Evolutionary conservation across 2,329 filamentous ascomycete species (phyloP).

Genomic region (Helotiales sp.): DNA sequence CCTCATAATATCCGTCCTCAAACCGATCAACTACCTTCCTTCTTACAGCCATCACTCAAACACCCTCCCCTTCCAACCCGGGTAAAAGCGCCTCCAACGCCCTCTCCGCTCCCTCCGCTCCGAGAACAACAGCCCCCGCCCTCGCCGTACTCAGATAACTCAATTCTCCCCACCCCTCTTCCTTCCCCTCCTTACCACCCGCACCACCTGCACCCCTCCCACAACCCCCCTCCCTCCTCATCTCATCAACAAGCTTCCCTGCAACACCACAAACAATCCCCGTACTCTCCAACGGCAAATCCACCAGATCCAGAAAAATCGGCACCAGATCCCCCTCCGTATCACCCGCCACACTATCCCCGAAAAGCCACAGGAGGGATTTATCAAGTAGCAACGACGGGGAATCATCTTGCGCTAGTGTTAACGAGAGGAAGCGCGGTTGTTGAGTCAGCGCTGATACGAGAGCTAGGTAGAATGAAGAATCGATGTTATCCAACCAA

Average conservation of each 20-base stretch:
- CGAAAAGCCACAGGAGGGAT: constrained; percentile 62
- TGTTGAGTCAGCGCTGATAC: constrained; percentile 60
- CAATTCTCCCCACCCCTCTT: constrained; percentile 56
- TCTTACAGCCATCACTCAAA: too few relatives aligned
- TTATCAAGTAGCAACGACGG: constrained; percentile 74
- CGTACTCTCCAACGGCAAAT: constrained; percentile 81
- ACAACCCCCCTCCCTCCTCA: constrained; percentile 39
- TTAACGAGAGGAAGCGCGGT: constrained; percentile 73
- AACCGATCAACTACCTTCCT: background rate
- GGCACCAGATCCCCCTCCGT: constrained; percentile 74
- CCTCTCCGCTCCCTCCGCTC: constrained; percentile 69
- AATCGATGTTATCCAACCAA: constrained; percentile 62
- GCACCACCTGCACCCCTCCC: constrained; percentile 47
- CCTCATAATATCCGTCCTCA: too few relatives aligned
- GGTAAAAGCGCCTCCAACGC: constrained; percentile 70
- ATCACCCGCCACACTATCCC: constrained; percentile 74
- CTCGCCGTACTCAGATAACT: constrained; percentile 88
- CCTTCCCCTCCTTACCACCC: constrained; percentile 35
- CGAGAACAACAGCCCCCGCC: constrained; percentile 86
- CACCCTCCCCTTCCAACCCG: constrained; percentile 20
- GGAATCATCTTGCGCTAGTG: constrained; percentile 70
- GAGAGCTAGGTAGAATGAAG: constrained; percentile 62
- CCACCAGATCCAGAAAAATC: constrained; percentile 82
- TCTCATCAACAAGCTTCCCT: constrained; percentile 74
- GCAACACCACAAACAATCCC: constrained; percentile 96